Evolutionary conservation across 1,284 basidiomycete genomes (phyloP).

Genomic region (Farysia itapuensis): DNA sequence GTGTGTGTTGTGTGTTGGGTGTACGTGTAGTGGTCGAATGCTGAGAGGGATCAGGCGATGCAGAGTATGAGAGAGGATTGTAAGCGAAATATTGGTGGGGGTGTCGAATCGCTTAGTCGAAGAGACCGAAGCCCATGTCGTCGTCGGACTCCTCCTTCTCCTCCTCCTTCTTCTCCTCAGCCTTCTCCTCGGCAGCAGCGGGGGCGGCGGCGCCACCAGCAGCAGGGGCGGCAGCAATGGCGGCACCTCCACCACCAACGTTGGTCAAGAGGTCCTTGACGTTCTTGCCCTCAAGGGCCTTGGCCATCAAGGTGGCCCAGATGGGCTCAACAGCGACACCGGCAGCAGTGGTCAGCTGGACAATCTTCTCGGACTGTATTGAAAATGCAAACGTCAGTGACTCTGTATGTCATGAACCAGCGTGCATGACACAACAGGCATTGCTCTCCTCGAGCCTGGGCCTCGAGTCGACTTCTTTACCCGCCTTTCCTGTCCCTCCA

Average conservation of each 20-base stretch:
- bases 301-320: slow-evolving; percentile 94
- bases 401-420: no score
- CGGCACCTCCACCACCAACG: slow-evolving; percentile 76
- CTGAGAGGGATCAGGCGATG: slow-evolving; percentile 1
- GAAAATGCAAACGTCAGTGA: no score
- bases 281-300: slow-evolving; percentile 97
- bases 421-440: no score
- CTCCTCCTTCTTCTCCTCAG: slow-evolving; percentile 67
- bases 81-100: background rate
- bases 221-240: slow-evolving; percentile 63
- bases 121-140: slow-evolving; percentile 73
- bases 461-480: no score
- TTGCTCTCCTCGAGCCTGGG: no score
- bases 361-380: slow-evolving; percentile 82
- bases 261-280: slow-evolving; percentile 91
- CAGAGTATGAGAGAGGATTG: background rate
- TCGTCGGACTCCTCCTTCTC: slow-evolving; percentile 61
- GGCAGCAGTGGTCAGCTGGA: slow-evolving; percentile 79
- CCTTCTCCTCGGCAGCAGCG: slow-evolving; percentile 78
- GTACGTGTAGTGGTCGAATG: background rate
- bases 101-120: slow-evolving; percentile 67
- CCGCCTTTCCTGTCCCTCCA: no score
- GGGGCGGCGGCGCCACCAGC: slow-evolving; percentile 69
- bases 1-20: background rate
- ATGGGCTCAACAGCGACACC: slow-evolving; percentile 88